phyloP scores from a whole-genome alignment of 2,329 filamentous ascomycete species.

The Graphilbum fragrans region DNA sequence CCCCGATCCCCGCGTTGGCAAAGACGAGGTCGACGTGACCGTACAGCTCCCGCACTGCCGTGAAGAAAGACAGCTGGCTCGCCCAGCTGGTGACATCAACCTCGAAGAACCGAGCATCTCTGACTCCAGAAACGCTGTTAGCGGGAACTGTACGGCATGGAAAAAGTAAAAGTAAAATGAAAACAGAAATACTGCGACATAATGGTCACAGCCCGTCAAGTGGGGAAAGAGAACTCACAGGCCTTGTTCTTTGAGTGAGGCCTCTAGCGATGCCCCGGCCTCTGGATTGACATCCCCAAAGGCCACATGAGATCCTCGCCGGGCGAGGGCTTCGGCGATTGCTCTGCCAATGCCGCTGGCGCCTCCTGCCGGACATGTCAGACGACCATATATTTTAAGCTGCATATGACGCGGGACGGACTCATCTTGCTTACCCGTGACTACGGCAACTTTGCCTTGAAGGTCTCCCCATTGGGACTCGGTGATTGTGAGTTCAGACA shows the following conservation, averaged over 20 bases:
- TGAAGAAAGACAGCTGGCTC: slow-evolving; percentile 4
- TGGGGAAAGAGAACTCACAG: not conserved
- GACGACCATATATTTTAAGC: too few relatives aligned
- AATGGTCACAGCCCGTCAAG: not conserved
- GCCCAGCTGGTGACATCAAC: slow-evolving; percentile 10
- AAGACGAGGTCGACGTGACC: slow-evolving; percentile 32
- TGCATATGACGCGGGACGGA: too few relatives aligned
- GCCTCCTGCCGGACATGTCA: slow-evolving; percentile 10
- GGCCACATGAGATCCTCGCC: slow-evolving; percentile 9
- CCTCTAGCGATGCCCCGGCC: slow-evolving; percentile 7
- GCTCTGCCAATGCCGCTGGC: slow-evolving; percentile 13
- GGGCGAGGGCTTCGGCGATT: slow-evolving; percentile 8
- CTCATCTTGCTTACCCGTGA: slow-evolving; percentile 7
- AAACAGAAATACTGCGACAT: too few relatives aligned
- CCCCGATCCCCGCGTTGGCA: slow-evolving; percentile 34
- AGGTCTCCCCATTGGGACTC: not conserved
- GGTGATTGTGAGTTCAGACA: not conserved
- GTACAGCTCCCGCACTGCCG: not conserved
- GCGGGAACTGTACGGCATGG: too few relatives aligned
- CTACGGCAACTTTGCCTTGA: slow-evolving; percentile 9
- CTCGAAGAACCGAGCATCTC: slow-evolving; percentile 4
- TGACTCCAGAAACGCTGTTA: too few relatives aligned
- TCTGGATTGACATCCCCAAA: slow-evolving; percentile 12
- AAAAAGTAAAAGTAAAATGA: too few relatives aligned
- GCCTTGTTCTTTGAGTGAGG: not conserved